Conservation (phyloP, 1,284 basidiomycete species). For the Apiotrichum montevideense region DNA sequence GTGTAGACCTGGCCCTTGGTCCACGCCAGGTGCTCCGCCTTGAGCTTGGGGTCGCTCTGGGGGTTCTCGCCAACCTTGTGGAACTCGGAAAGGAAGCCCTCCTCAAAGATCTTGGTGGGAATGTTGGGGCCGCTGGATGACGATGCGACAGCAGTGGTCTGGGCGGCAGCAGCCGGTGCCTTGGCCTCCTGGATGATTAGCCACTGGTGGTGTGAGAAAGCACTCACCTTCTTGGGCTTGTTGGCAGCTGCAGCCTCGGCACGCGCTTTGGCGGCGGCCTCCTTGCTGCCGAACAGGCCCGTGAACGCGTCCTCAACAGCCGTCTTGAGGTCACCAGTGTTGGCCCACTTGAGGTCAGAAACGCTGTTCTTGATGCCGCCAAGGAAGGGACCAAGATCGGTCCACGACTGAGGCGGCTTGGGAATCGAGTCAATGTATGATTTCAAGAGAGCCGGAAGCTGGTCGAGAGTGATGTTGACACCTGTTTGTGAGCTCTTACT, state of each 20-base stretch:
- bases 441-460: slow-evolving; percentile 60
- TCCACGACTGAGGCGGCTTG: slow-evolving; percentile 63
- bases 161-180: slow-evolving; percentile 45
- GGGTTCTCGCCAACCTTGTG: slow-evolving; percentile 94
- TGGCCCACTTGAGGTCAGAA: slow-evolving; percentile 74
- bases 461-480: slow-evolving; percentile 66
- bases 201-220: background rate
- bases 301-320: slow-evolving; percentile 72
- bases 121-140: slow-evolving; percentile 32
- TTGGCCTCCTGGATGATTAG: slow-evolving; percentile 48
- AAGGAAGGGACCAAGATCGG: slow-evolving; percentile 63
- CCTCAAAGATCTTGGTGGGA: slow-evolving; percentile 68
- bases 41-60: slow-evolving; percentile 71
- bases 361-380: slow-evolving; percentile 59
- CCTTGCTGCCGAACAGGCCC: slow-evolving; percentile 70
- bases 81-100: slow-evolving; percentile 88
- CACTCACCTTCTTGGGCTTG: slow-evolving; percentile 55
- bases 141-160: slow-evolving; percentile 36
- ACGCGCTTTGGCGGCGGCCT: slow-evolving; percentile 61
- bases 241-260: slow-evolving; percentile 57
- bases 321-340: slow-evolving; percentile 79
- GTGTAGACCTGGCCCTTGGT: slow-evolving; percentile 86
- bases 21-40: slow-evolving; percentile 70
- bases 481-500: slow-evolving; percentile 51
- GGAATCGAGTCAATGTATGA: slow-evolving; percentile 55